Percentiles rank a stretch among this genome's conserved stretches.
Conservation (phyloP, 2,329 filamentous ascomycete genomes). For the Bipolaris gigantea region DNA sequence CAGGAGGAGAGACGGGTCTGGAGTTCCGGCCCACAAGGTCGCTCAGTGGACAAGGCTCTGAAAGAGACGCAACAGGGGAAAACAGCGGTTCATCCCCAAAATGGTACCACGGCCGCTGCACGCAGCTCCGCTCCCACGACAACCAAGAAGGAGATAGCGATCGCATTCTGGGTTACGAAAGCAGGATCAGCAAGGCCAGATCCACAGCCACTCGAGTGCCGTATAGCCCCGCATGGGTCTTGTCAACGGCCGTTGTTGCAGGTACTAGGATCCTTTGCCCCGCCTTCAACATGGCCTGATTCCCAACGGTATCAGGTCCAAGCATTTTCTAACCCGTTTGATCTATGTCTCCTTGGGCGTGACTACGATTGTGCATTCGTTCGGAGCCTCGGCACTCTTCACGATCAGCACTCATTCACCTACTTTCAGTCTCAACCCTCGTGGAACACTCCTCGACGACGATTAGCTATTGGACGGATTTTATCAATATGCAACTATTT, state of each 20-base stretch:
- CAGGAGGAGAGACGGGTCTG: conserved; percentile 32
- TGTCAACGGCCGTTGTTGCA: conserved; percentile 19
- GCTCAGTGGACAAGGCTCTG: conserved; percentile 24
- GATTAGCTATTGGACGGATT: conserved; percentile 16
- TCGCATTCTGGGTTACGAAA: conserved; percentile 30
- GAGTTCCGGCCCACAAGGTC: conserved; percentile 20
- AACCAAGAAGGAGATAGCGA: conserved; percentile 10
- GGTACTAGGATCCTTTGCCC: conserved; percentile 14
- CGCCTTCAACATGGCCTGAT: conserved; percentile 22
- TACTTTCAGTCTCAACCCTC: not conserved
- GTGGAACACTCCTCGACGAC: not conserved
- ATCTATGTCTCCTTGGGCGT: conserved; percentile 5
- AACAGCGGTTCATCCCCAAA: conserved; percentile 24
- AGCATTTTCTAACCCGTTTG: conserved; percentile 16
- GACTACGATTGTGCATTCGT: not conserved
- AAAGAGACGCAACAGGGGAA: conserved; percentile 32
- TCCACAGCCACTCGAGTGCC: conserved; percentile 26
- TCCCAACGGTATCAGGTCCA: conserved; percentile 23
- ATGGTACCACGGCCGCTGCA: conserved; percentile 10
- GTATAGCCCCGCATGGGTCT: conserved; percentile 23
- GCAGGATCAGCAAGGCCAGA: conserved; percentile 27
- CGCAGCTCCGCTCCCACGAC: not conserved
- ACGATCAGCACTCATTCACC: not conserved
- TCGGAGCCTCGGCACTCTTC: not conserved
- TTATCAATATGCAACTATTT: conserved; percentile 18